Conservation (phyloP, 257 asterid genomes). For the Solanum pennellii region DNA sequence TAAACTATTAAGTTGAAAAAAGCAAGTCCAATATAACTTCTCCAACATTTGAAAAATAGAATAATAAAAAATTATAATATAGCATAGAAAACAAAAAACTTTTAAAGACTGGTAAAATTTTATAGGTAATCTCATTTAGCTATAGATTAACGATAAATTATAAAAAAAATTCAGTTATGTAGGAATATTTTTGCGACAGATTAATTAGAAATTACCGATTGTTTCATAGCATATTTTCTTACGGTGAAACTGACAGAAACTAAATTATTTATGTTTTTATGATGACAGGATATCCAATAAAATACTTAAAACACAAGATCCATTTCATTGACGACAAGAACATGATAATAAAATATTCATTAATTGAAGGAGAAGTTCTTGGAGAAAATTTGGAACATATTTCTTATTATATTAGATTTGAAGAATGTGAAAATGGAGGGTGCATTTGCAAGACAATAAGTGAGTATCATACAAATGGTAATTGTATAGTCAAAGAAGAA, state of each 20-base stretch:
- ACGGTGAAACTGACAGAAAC: no score
- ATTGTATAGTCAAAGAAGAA: slow-evolving; percentile 12
- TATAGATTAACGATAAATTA: no score
- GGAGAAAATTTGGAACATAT: slow-evolving; percentile 17
- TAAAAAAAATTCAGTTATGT: no score
- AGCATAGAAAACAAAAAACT: no score
- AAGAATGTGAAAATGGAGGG: slow-evolving; percentile 17
- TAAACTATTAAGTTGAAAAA: neutral
- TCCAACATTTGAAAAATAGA: neutral
- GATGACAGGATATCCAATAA: slow-evolving; percentile 7
- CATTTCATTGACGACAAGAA: slow-evolving; percentile 19
- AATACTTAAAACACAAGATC: slow-evolving; percentile 22
- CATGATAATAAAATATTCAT: slow-evolving; percentile 13
- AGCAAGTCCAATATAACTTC: neutral
- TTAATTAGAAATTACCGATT: no score
- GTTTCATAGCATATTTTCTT: no score
- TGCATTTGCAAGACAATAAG: slow-evolving; percentile 16
- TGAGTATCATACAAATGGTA: slow-evolving; percentile 22
- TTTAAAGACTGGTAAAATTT: no score
- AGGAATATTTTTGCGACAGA: no score
- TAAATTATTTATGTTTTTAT: neutral
- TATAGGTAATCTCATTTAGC: no score
- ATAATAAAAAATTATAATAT: no score
- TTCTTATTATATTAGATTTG: slow-evolving; percentile 15
- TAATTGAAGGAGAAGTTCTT: slow-evolving; percentile 25